Percentiles rank a stretch among this genome's conserved stretches.
phyloP scores from a whole-genome alignment of 2,329 filamentous ascomycete species.

The Acephala macrosclerotiorum region DNA sequence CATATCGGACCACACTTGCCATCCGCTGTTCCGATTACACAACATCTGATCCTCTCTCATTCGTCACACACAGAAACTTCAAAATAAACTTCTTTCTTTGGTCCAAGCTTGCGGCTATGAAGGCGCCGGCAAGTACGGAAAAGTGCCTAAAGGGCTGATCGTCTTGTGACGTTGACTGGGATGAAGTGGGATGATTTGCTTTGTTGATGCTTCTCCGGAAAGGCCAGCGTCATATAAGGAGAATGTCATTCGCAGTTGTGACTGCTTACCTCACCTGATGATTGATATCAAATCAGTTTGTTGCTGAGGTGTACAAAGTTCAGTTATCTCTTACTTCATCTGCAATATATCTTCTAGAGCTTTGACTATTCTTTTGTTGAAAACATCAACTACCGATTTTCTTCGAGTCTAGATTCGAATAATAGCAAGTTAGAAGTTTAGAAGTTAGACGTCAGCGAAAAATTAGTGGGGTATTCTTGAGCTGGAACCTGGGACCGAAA shows the following conservation, averaged over 20 bases:
- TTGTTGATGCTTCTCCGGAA: background rate
- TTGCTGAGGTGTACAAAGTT: background rate
- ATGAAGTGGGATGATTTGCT: background rate
- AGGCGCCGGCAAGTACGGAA: background rate
- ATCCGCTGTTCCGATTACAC: background rate
- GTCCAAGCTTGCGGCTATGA: background rate
- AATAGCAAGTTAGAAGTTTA: background rate
- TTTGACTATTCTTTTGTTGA: background rate
- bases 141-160: constrained; percentile 1
- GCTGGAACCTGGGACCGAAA: background rate
- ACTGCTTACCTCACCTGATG: background rate
- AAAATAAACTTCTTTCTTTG: background rate
- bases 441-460: background rate
- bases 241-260: background rate
- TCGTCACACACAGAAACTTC: background rate
- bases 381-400: background rate
- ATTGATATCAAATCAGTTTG: constrained; percentile 1
- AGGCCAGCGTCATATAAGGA: background rate
- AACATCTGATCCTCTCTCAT: background rate
- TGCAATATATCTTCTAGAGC: background rate
- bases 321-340: constrained; percentile 1
- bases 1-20: background rate
- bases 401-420: background rate
- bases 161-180: background rate
- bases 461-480: background rate